Base-by-base conservation (phyloP, 371 early-diverging fungal species). In the Dinochytrium kinnereticum region DNA sequence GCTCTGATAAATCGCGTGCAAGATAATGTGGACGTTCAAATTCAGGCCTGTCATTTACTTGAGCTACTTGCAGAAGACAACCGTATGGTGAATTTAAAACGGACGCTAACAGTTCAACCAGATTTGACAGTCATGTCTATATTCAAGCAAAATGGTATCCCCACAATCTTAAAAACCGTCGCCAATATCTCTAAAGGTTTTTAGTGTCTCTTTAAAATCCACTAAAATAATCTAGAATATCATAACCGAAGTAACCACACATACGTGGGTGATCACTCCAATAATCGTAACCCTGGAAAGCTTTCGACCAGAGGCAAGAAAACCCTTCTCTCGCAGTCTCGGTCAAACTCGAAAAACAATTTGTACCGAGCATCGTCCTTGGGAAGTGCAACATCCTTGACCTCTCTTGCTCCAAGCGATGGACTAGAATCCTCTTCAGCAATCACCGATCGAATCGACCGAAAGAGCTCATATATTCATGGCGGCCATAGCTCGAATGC, bases 51-150 rank as follows among this genome's bases (percentile, higher is more conserved):
- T 53, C 50, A 30, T 17, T 44, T 80, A 3, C 59, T 80, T 1
- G 59, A 80, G 39, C 39, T 72, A 7, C 57, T 80, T 68, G 69
- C 75, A 0, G 33, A 57, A 15, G 67, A 64, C 24, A 80, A 72
- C 64, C 68, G 80, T 80, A 61, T 31, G 76, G 24, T 3, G 13
- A 68, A 55, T 24, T 64, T 59, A 33, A 61, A 70, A 15, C 24
- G 28, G 7, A 5, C 1, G 10, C 49, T 53, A 1, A 69, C 38
- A 24, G n/a, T 68, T 30, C 50, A 74, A 69, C 71, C n/a, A n/a
- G n/a, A n/a, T 21, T 51, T 71, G 7, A 53, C 72, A 1, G 10
- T 69, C 30, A 68, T 74, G 21, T 49, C 68, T 30, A 44, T 74
- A 10, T 51, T 59, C 44, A 64, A 64, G 30, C 74, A 76, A 39